phyloP scores from a whole-genome alignment of 1,284 basidiomycete species.

The Cryptococcus deneoformans region DNA sequence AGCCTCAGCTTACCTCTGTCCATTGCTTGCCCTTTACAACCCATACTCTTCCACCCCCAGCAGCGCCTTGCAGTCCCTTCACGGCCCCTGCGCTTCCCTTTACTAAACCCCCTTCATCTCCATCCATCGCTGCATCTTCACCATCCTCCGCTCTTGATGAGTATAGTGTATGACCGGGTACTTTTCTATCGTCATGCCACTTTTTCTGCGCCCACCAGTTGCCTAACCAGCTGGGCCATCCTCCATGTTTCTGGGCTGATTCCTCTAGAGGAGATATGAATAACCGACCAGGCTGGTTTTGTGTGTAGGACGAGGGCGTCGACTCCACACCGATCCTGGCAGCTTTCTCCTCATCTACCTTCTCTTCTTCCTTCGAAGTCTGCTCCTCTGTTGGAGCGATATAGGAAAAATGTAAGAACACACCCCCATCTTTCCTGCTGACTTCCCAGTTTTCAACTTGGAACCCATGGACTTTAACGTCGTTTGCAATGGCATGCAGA shows the following conservation, averaged over 20 bases:
- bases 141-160: slow-evolving; percentile 27
- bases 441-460: slow-evolving; percentile 47
- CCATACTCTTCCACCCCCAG: slow-evolving; percentile 64
- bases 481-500: slow-evolving; percentile 36
- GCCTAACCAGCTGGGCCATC: slow-evolving; percentile 47
- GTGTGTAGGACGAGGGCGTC: not conserved
- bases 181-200: slow-evolving; percentile 6
- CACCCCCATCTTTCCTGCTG: slow-evolving; percentile 58
- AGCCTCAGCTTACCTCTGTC: slow-evolving; percentile 61
- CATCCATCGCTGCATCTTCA: slow-evolving; percentile 11
- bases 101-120: slow-evolving; percentile 15
- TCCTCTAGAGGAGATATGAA: slow-evolving; percentile 38
- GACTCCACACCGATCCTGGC: not conserved
- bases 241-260: slow-evolving; percentile 39
- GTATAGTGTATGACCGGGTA: slow-evolving; percentile 30
- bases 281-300: too few species aligned
- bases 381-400: slow-evolving; percentile 42
- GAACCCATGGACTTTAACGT: slow-evolving; percentile 39
- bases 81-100: slow-evolving; percentile 27
- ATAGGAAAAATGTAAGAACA: slow-evolving; percentile 68
- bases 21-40: slow-evolving; percentile 77
- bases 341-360: not conserved
- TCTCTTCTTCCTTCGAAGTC: slow-evolving; percentile 18
- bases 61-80: slow-evolving; percentile 26
- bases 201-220: slow-evolving; percentile 32